Evolutionary conservation across 116 monocot species (phyloP), one percentile per base, ranked within the genome.

Genomic region (Posidonia oceanica): DNA sequence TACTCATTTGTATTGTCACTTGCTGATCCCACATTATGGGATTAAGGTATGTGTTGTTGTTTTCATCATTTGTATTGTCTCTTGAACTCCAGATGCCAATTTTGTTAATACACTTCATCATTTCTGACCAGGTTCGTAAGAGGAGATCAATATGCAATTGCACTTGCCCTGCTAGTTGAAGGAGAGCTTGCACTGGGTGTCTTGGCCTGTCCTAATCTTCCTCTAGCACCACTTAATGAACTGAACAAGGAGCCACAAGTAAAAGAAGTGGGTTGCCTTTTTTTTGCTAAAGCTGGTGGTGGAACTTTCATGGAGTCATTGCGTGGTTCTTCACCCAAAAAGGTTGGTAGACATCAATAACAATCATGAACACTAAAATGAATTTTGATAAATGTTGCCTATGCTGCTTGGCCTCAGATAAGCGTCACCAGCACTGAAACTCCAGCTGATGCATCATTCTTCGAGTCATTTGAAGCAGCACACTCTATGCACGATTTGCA

Each of bases 131-230:
- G 97, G 71, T 98, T 98, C 63, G 13, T 98, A 41, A 85, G 97
- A 79, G 97, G 93, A 77, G 97, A 98, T 73, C 97, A 98, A 55
- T 98, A 98, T 81, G 97, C 97, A 17, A 83, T 97, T 79, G 97
- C 97, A 21, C 73, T 98, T 36, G 97, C 75, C 64, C 62, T 98
- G 73, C 81, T 98, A 62, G 97, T 92, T 56, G 78, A 87, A 79
- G 97, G 93, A 74, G 82, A 78, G 74, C 87, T 98, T 22, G 84
- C 87, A 10, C 70, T 98, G 23, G 97, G 97, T 66, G 90, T 98
- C 55, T 81, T 98, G 71, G 92, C 83, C 36, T 98, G 97, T 59
- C 97, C 97, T 67, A 98, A 98, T 81, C 92, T 98, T 74, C 92
- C 97, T 71, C 59, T 85, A 68, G 70, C 69, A 37, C 72, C 87